Base-by-base conservation (phyloP, 2,329 filamentous ascomycete species). In the Cadophora sp. region DNA sequence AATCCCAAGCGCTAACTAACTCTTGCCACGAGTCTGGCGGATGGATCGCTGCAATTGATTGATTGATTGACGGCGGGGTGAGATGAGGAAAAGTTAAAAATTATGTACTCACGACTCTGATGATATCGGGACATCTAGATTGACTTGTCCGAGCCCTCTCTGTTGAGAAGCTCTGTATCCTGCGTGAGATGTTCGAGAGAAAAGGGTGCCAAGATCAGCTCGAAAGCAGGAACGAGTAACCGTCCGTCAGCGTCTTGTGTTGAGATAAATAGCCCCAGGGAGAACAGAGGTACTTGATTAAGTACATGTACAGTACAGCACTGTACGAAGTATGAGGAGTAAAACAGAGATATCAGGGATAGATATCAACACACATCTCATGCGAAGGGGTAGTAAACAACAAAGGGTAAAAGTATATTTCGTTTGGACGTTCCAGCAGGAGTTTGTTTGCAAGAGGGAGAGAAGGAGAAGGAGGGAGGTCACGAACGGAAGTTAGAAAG, bases 81-180 rank as follows among this genome's bases (percentile, higher is more conserved):
- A 47, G 39, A 30, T 30, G 22, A 16, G 41, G 27, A 30, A 45
- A 59, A 27, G 3, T 27, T n/a, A 22, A 39, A 39, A 36, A n/a
- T n/a, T 20, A 20, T n/a, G 43, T 27, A 60, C 58, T 48, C 16
- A 60, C 58, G 58, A 7, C 20, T 60, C 18, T 60, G 58, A 48
- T 60, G 58, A 48, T 60, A 60, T 43, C 58, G 58, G 27, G 58
- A 60, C 58, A 60, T 60, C 41, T 60, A 39, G 22, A 60, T 47
- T 48, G 41, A 47, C 27, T 22, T 48, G 27, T 22, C 27, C 58
- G 41, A 60, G 58, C 41, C 33, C 22, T 48, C 45, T 48, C 2
- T 2, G 45, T 6, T n/a, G 20, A n/a, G 36, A n/a, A 41, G 36
- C 36, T 24, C 55, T 58, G 20, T 24, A 43, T 58, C 20, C 53